phyloP scores from a whole-genome alignment of 2,329 filamentous ascomycete genomes.

The Epichloe typhina region DNA sequence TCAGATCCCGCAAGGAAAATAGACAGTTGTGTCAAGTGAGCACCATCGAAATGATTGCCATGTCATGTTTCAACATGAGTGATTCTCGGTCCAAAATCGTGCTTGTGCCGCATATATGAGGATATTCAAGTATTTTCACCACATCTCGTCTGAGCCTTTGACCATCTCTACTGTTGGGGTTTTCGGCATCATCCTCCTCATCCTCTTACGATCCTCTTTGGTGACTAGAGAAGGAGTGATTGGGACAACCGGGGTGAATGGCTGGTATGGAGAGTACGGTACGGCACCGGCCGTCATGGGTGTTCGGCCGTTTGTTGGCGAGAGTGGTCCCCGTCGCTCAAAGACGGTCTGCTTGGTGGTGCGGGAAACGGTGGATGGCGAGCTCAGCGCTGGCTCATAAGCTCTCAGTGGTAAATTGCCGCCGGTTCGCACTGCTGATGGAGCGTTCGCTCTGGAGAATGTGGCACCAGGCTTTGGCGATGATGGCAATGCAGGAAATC shows the following conservation, averaged over 20 bases:
- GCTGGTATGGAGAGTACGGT: slow-evolving; percentile 70
- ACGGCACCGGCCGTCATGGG: slow-evolving; percentile 49
- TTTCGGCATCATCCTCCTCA: slow-evolving; percentile 50
- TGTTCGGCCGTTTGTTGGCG: slow-evolving; percentile 44
- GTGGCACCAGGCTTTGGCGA: slow-evolving; percentile 38
- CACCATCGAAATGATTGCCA: neutral
- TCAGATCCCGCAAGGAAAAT: neutral
- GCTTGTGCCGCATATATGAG: neutral
- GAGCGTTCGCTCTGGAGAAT: slow-evolving; percentile 37
- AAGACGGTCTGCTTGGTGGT: slow-evolving; percentile 53
- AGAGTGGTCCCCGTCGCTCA: slow-evolving; percentile 40
- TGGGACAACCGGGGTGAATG: slow-evolving; percentile 61
- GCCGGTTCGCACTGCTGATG: slow-evolving; percentile 42
- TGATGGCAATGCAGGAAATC: slow-evolving; percentile 27
- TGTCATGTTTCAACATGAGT: neutral
- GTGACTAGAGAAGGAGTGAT: slow-evolving; percentile 66
- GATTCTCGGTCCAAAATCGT: neutral
- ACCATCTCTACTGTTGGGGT: slow-evolving; percentile 52
- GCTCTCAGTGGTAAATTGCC: slow-evolving; percentile 47
- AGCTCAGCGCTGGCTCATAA: slow-evolving; percentile 43
- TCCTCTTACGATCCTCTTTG: slow-evolving; percentile 55
- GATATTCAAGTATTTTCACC: slow-evolving; percentile 29
- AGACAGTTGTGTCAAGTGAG: neutral
- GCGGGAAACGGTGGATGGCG: slow-evolving; percentile 32
- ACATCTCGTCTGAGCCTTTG: slow-evolving; percentile 47